Percentiles rank a stretch among this genome's conserved stretches.
phyloP scores from a whole-genome alignment of 352 stramenopile species.

The Phytophthora litchii region DNA sequence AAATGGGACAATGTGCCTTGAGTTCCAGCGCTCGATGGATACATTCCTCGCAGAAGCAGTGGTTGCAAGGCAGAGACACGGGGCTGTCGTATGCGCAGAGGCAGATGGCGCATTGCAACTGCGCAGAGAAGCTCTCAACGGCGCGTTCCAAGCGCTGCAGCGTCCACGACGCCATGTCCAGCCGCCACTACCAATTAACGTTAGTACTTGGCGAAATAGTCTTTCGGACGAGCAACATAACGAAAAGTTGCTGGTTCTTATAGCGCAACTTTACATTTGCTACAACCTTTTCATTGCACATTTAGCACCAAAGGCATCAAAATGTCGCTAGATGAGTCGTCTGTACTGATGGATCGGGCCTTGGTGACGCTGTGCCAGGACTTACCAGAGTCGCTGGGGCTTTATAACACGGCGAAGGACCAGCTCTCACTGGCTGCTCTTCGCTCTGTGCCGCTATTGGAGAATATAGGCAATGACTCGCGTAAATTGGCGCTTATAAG shows the following conservation, averaged over 20 bases:
- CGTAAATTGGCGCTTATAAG: conserved; percentile 67
- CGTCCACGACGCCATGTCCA: conserved; percentile 36
- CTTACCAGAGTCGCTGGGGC: conserved; percentile 76
- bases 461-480: conserved; percentile 56
- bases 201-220: conserved; percentile 9
- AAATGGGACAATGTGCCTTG: conserved; percentile 82
- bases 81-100: conserved; percentile 74
- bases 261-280: not conserved
- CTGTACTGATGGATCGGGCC: conserved; percentile 74
- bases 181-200: not conserved
- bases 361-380: conserved; percentile 79
- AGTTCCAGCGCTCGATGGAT: conserved; percentile 85
- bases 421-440: conserved; percentile 66
- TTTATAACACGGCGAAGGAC: conserved; percentile 80
- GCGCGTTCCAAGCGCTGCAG: conserved; percentile 60
- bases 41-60: conserved; percentile 90
- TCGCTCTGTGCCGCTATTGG: conserved; percentile 58
- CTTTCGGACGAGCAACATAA: not conserved
- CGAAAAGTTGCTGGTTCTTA: conserved; percentile 13
- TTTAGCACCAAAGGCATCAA: conserved; percentile 13
- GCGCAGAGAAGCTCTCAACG: conserved; percentile 69
- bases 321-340: conserved; percentile 78
- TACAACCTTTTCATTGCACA: conserved; percentile 12
- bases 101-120: conserved; percentile 87
- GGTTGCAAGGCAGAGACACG: conserved; percentile 83